Conservation (phyloP, 140 eudicot species). For the Oenanthe javanica region DNA sequence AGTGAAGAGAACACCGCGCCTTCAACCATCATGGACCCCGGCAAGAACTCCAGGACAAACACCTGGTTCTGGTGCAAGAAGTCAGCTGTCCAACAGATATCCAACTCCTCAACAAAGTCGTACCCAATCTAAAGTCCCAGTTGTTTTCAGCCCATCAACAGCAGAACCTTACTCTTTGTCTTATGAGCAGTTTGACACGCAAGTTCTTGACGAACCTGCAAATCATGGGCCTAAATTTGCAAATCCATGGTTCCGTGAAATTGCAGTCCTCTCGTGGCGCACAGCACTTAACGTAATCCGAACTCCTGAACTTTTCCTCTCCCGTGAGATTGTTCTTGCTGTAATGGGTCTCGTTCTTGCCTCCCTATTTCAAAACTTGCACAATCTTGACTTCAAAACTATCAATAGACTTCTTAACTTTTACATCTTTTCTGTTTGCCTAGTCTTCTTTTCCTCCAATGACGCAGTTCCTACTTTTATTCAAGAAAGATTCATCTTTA, state of each 20-base stretch:
- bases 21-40: constrained; percentile 81
- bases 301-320: constrained; percentile 78
- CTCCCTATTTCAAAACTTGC: constrained; percentile 49
- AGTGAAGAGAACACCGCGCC: constrained; percentile 68
- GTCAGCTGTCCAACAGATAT: constrained; percentile 15
- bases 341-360: constrained; percentile 69
- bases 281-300: constrained; percentile 60
- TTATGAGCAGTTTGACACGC: constrained; percentile 42
- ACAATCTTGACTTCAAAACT: constrained; percentile 39
- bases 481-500: constrained; percentile 80
- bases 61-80: constrained; percentile 23
- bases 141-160: constrained; percentile 33
- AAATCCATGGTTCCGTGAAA: constrained; percentile 79
- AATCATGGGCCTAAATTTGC: constrained; percentile 61
- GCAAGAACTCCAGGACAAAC: constrained; percentile 44
- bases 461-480: constrained; percentile 84
- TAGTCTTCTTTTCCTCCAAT: constrained; percentile 76
- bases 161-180: constrained; percentile 30
- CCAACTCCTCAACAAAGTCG: constrained; percentile 25
- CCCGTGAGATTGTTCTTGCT: constrained; percentile 60
- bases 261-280: constrained; percentile 75
- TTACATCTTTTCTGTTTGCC: constrained; percentile 63
- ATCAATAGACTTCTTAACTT: constrained; percentile 69
- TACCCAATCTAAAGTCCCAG: constrained; percentile 22
- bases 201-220: constrained; percentile 65